These are phyloP conservation scores for Xerocomellus amylosporus DNA, from an alignment of 768 basidiomycete genomes.

Conservation along the genomic window DNA sequence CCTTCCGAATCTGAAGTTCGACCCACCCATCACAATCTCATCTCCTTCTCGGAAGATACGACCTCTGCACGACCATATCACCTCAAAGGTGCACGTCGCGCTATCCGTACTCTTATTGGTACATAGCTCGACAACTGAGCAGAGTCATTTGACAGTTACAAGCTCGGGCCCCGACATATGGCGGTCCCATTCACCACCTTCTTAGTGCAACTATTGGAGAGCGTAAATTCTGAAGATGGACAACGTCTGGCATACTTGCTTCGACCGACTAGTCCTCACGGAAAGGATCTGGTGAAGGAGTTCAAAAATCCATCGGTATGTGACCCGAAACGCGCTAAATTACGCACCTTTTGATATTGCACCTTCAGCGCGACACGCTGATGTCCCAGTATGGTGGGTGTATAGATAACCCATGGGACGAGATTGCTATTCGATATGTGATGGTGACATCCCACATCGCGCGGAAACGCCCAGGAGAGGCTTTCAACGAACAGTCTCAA, in stretches of 20 bases:
- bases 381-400: conserved; percentile 47
- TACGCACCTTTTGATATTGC: conserved; percentile 25
- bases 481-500: conserved; percentile 76
- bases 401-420: conserved; percentile 78
- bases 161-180: conserved; percentile 27
- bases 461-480: conserved; percentile 63
- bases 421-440: conserved; percentile 81
- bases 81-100: not conserved
- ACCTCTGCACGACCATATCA: not conserved
- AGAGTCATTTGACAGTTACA: not conserved
- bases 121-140: not conserved
- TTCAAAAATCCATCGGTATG: conserved; percentile 56
- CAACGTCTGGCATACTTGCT: conserved; percentile 70
- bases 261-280: conserved; percentile 73
- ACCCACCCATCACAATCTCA: not conserved
- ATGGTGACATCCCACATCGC: conserved; percentile 69
- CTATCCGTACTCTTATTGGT: not conserved
- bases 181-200: conserved; percentile 55
- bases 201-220: conserved; percentile 57
- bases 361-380: conserved; percentile 25
- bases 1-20: too few relatives aligned
- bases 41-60: not conserved
- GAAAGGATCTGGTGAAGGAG: conserved; percentile 71
- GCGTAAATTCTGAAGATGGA: conserved; percentile 61
- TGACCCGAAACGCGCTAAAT: not conserved